phyloP scores from a whole-genome alignment of 2,329 filamentous ascomycete genomes.

The Pseudogymnoascus sp. region DNA sequence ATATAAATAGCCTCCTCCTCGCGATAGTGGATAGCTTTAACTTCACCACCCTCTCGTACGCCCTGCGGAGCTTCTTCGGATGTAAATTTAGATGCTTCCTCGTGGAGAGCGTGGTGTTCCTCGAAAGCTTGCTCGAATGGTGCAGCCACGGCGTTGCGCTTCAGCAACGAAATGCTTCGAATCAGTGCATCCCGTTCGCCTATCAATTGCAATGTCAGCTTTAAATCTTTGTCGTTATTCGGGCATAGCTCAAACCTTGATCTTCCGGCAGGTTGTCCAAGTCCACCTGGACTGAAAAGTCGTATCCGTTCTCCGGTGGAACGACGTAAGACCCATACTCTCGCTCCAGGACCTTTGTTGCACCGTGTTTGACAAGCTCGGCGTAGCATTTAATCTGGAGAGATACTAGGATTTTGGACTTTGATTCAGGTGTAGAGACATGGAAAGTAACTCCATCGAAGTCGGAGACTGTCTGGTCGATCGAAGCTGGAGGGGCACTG shows the following conservation, averaged over 20 bases:
- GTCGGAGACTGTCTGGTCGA: slow-evolving; percentile 97
- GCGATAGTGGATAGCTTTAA: slow-evolving; percentile 95
- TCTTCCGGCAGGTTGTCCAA: slow-evolving; percentile 76
- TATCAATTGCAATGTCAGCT: slow-evolving; percentile 25
- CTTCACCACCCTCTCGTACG: slow-evolving; percentile 76
- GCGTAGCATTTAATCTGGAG: slow-evolving; percentile 91
- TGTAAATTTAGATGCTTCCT: slow-evolving; percentile 86
- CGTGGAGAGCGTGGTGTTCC: slow-evolving; percentile 76
- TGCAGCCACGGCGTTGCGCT: slow-evolving; percentile 97
- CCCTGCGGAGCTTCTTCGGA: slow-evolving; percentile 91
- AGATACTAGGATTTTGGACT: slow-evolving; percentile 90
- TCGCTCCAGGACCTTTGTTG: slow-evolving; percentile 79
- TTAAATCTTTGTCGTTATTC: slow-evolving; percentile 1
- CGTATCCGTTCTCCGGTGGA: slow-evolving; percentile 78
- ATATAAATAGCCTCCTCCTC: slow-evolving; percentile 99
- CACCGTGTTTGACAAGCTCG: slow-evolving; percentile 88
- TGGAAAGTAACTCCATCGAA: slow-evolving; percentile 99
- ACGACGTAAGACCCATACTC: slow-evolving; percentile 94
- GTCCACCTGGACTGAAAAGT: slow-evolving; percentile 90
- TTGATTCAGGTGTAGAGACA: slow-evolving; percentile 89
- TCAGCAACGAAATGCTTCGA: slow-evolving; percentile 78
- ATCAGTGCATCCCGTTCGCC: slow-evolving; percentile 83
- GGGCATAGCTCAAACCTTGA: slow-evolving; percentile 44
- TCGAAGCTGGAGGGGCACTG: slow-evolving; percentile 75
- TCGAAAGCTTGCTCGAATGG: slow-evolving; percentile 96